Evolutionary conservation across 345 rosid genomes (phyloP), one percentile per base, ranked within the genome.

Genomic region (Pistacia atlantica): DNA sequence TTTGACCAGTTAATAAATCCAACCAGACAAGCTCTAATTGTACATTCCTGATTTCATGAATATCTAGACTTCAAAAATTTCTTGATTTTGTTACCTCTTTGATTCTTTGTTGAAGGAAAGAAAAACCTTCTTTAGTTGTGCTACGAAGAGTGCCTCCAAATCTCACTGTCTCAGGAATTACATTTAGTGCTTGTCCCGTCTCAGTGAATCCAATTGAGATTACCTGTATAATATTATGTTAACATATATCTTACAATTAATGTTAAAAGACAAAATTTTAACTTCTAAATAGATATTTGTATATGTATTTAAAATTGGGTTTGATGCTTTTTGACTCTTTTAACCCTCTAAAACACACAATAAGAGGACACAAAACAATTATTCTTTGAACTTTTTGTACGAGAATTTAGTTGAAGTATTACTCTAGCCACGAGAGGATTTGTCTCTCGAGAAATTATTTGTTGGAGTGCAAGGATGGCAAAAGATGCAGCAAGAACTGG

Each of bases 131-230:
- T 22, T 78, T 78, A 8, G 86, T 84, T 81, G 82, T 67, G 83
- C 89, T 87, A 22, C 90, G 82, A 13, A 83, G 72, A 18, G 87
- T 77, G 56, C 94, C 92, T 42, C 89, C 92, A 62, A 88, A 83
- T 67, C 57, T 81, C 51, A 83, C 83, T 0, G 80, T 73, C 65
- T 84, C 86, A 0, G 92, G 89, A 52, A 86, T 88, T 0, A 87
- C 82, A 52, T 22, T 22, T 22, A 22, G 25, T 22, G 25, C 0
- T 22, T 22, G 0, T 22, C 25, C 25, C 0, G 25, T 0, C 25
- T 22, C 79, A 22, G 25, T 22, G 25, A 22, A 22, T 0, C 25
- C 25, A 22, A 88, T 38, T 3, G 92, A 22, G 25, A 22, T 22
- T 22, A 22, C 25, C 83, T 22, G 25, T 22, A 22, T 31, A 31